A percentile compares a stretch with the other conserved stretches of the same genome.
Evolutionary conservation across 192 early-diverging fungal species (phyloP).

Genomic region (Chytriomyces hyalinus): DNA sequence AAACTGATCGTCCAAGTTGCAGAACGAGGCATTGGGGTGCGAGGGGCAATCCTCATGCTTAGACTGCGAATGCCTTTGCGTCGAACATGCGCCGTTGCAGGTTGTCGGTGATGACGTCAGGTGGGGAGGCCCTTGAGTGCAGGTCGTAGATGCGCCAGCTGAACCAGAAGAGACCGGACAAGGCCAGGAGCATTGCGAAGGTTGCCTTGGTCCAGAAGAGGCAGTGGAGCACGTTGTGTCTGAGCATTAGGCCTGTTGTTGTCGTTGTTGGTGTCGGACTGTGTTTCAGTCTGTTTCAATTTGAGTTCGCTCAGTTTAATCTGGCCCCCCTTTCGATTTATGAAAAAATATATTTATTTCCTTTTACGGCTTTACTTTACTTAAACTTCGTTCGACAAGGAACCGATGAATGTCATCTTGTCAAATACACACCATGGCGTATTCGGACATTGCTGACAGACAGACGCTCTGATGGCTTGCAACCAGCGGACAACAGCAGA

Average conservation of each 20-base stretch:
- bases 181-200: conserved; percentile 13
- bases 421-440: no score
- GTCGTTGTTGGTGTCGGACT: background rate
- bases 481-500: no score
- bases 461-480: no score
- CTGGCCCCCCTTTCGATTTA: background rate
- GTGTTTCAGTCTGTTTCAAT: background rate
- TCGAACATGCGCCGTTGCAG: no score
- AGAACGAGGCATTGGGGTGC: no score
- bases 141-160: conserved; percentile 35
- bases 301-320: background rate
- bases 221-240: conserved; percentile 21
- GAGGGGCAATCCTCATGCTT: no score
- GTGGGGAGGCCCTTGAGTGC: conserved; percentile 21
- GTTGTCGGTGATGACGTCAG: background rate
- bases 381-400: no score
- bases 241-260: background rate
- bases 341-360: background rate
- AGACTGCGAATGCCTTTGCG: no score
- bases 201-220: conserved; percentile 31
- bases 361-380: no score
- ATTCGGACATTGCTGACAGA: no score
- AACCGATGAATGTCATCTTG: no score
- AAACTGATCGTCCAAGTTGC: no score
- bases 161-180: conserved; percentile 28